Evolutionary conservation across 208 protist species (phyloP).

Genomic region (Trypanosoma brucei): DNA sequence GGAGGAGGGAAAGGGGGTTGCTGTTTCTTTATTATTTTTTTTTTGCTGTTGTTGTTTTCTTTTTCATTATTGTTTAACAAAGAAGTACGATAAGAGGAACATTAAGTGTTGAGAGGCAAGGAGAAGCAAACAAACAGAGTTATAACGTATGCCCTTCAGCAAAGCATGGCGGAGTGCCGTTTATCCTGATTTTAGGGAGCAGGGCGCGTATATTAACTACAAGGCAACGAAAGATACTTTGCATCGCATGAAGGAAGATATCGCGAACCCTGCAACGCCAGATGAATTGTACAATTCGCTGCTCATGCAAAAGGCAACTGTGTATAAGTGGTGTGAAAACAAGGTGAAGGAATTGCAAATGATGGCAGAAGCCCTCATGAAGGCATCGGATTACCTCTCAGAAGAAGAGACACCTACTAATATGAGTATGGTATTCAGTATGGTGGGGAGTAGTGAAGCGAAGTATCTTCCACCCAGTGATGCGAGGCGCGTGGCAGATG

Average conservation of each 20-base stretch:
- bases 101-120: not conserved
- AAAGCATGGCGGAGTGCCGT: conserved; percentile 81
- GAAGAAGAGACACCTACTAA: conserved; percentile 39
- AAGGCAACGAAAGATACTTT: conserved; percentile 85
- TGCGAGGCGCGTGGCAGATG: conserved; percentile 62
- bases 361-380: conserved; percentile 57
- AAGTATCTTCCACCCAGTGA: conserved; percentile 41
- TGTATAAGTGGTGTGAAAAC: conserved; percentile 67
- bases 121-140: not conserved
- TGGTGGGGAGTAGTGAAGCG: conserved; percentile 14
- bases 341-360: conserved; percentile 61
- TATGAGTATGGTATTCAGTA: conserved; percentile 35
- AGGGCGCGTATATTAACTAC: conserved; percentile 83
- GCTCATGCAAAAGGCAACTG: conserved; percentile 56
- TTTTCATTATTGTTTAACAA: no score
- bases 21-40: no score
- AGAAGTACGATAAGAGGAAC: no score
- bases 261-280: conserved; percentile 73
- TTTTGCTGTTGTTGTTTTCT: no score
- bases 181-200: conserved; percentile 78
- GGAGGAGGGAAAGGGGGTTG: no score
- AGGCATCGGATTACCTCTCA: conserved; percentile 43
- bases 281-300: conserved; percentile 75
- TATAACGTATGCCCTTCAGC: conserved; percentile 62
- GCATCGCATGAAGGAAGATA: conserved; percentile 83